Evolutionary conservation across 2,329 filamentous ascomycete species (phyloP), one percentile per base, ranked within the genome.

Genomic region (Nothopassalora personata): DNA sequence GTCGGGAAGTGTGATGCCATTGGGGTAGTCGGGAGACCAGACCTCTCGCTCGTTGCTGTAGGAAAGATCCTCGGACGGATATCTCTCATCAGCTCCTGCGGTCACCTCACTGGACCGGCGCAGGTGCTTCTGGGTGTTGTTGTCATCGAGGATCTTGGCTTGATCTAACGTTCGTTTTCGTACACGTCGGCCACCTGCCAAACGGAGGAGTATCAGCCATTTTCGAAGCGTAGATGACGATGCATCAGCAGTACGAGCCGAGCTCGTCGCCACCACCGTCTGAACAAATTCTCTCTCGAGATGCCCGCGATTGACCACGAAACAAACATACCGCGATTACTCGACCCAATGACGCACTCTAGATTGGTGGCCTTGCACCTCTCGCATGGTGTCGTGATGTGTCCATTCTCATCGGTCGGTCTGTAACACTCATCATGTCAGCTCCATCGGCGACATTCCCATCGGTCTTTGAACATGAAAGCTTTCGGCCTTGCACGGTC

Each of bases 261-360:
- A 36, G 34, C 34, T 36, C 34, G 8, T 36, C 10, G 8, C 34
- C 34, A 23, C 23, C 23, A 23, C 3, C 3, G 23, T 23, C n/a
- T 23, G 23, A 23, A 23, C 23, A 23, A 23, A 23, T 23, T 23
- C 23, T 23, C 23, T 23, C 23, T 1, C 1, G 23, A 23, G 23
- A 23, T 23, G 23, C n/a, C n/a, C n/a, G n/a, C 23, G 23, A 23
- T 23, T 23, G 51, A 62, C 57, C 13, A 28, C n/a, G 27, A 46
- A 54, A 28, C n/a, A 15, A 46, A 54, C 27, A 36, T 43, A 43
- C 39, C 39, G 33, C 59, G 55, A 39, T 61, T 85, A 51, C 81
- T 83, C 48, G 80, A 80, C 7, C 82, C 83, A 19, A 85, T 76
- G 10, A 85, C 77, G 68, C 83, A 86, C 60, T 85, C 81, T 54